These are phyloP conservation scores for Dactylis glomerata DNA, from an alignment of 176 grass and related monocot genomes.

Conservation along the genomic window DNA sequence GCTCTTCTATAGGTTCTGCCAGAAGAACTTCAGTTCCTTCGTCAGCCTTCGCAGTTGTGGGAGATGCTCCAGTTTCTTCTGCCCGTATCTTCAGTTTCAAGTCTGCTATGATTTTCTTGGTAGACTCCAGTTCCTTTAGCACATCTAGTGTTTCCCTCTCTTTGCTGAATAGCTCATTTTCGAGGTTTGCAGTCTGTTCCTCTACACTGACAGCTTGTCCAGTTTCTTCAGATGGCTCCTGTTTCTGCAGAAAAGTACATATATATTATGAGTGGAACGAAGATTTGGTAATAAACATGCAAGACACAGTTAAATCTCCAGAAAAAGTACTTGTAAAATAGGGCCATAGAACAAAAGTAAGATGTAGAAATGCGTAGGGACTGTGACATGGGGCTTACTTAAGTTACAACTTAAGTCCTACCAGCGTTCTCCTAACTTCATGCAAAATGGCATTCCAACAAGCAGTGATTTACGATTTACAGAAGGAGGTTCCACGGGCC, in stretches of 20 bases:
- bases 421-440: too few species aligned
- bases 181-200: slow-evolving; percentile 60
- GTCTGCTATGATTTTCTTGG: slow-evolving; percentile 67
- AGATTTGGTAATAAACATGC: neutral
- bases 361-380: neutral
- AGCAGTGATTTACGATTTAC: neutral
- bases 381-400: neutral
- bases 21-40: neutral
- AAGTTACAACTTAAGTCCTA: neutral
- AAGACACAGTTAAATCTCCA: neutral
- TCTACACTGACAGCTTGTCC: slow-evolving; percentile 24
- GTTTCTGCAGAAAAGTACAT: slow-evolving; percentile 31
- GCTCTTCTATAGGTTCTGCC: slow-evolving; percentile 36
- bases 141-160: slow-evolving; percentile 82
- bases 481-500: too few species aligned
- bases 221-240: slow-evolving; percentile 39
- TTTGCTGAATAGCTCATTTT: slow-evolving; percentile 72
- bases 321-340: neutral
- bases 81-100: slow-evolving; percentile 74
- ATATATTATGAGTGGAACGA: neutral
- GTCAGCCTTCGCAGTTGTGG: neutral
- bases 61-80: slow-evolving; percentile 29
- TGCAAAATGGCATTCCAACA: neutral
- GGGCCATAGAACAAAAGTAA: neutral
- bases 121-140: slow-evolving; percentile 74